Evolutionary conservation across 306 rosid genomes (phyloP), one percentile per base, ranked within the genome.

Genomic region (Quercus variabilis): DNA sequence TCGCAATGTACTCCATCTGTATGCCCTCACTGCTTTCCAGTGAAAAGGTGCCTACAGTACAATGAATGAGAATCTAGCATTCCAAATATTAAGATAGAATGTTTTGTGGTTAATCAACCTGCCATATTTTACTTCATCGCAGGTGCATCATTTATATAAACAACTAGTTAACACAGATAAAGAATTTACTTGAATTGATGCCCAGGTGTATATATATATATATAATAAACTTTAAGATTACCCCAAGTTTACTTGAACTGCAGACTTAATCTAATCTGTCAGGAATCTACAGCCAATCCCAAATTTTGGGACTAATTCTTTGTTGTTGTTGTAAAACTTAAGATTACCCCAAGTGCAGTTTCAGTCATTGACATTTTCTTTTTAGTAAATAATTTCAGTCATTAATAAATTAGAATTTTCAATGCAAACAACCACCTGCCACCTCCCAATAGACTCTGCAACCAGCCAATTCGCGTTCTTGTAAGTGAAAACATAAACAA

Each of bases 21-120:
- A 90, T 78, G 75, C 94, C 92, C 85, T 94, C 98, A 78, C 98
- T 94, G 96, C 83, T 74, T 85, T 82, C 85, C 91, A 84, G 74
- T 71, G 67, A 80, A 85, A 80, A 80, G 83, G 59, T 82, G 83
- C 86, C 81, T 75, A 87, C 71, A 78, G 74, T 74, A 85, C 23
- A 71, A 75, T 78, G 62, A 69, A 86, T 86, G 80, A 91, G 88
- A 88, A 86, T 89, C 85, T 67, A 83, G 79, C 67, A 76, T 64
- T 79, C 78, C 69, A 82, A 76, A 78, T 13, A 56, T 74, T 20
- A 11, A 55, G 55, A 3, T 31, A 4, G 6, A 8, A 67, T 18
- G 12, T 68, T 68, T 33, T 33, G 52, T 19, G 26, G 20, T 5
- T 19, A 68, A 68, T 35, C 51, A 68, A 68, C 30, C 46, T 35